Base-by-base conservation (phyloP, 768 basidiomycete genomes). In the Suillus bovinus region DNA sequence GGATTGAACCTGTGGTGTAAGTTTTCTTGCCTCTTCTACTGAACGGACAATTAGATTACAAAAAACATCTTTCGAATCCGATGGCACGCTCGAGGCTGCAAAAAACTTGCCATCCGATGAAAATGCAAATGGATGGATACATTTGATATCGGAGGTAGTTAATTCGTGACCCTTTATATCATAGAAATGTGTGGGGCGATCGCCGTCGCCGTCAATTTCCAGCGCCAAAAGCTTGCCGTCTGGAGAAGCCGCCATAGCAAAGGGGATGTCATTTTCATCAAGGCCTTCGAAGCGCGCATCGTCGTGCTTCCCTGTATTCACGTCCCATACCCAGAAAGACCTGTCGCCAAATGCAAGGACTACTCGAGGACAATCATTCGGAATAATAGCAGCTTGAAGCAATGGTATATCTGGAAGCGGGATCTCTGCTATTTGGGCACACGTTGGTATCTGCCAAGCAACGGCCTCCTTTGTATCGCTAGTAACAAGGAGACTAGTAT, bases 291-390 rank as follows among this genome's bases (percentile, higher is more conserved):
- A 55, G 16, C 54, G 54, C 5, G 34, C 54, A 27, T 27, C 5
- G 5, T 55, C 24, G 27, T 38, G 17, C 16, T 36, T 27, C 16
- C 36, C 36, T 0, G 54, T 55, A 2, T 8, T 36, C 2, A 16
- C 24, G 36, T 55, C 36, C 54, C 54, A 55, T 38, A 38, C 17
- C 54, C 54, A 38, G 36, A 55, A 55, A 55, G 54, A 55, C 34
- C 22, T 38, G 36, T 55, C 24, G 36, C 54, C 54, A 55, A 55
- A 55, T 17, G 22, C 54, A 17, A 55, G 54, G 9, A 55, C 54
- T 17, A 55, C 54, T 55, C 4, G 36, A 27, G 22, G 34, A 54
- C n/a, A n/a, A 55, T 22, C 38, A 27, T 24, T 4, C 22, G 54
- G 54, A 38, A 55, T 38, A 14, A 55, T 38, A 8, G 54, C 54